phyloP scores from a whole-genome alignment of 331 rosid species.

The Pyracantha coccinea region DNA sequence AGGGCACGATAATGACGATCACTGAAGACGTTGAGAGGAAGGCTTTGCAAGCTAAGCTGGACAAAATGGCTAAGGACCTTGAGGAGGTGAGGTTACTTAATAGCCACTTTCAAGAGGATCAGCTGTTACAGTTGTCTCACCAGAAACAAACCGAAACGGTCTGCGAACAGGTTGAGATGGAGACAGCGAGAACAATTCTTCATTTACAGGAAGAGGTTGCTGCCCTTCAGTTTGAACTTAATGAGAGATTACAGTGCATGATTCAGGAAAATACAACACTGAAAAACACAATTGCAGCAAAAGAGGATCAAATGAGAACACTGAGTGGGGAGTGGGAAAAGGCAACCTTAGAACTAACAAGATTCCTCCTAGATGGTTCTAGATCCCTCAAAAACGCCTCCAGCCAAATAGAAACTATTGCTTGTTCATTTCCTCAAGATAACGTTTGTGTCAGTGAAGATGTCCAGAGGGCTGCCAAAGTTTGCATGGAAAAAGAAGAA shows the following conservation, averaged over 20 bases:
- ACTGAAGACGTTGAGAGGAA: slow-evolving; percentile 25
- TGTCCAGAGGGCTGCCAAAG: slow-evolving; percentile 61
- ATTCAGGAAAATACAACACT: slow-evolving; percentile 62
- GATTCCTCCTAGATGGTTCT: slow-evolving; percentile 83
- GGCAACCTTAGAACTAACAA: slow-evolving; percentile 70
- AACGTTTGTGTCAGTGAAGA: slow-evolving; percentile 54
- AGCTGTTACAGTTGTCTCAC: slow-evolving; percentile 44
- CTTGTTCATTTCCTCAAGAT: slow-evolving; percentile 62
- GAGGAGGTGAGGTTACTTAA: slow-evolving; percentile 58
- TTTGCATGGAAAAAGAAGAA: slow-evolving; percentile 79
- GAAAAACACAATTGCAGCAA: slow-evolving; percentile 42
- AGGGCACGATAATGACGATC: slow-evolving; percentile 5
- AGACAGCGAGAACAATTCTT: slow-evolving; percentile 77
- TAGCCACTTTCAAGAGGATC: slow-evolving; percentile 55
- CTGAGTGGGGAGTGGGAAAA: slow-evolving; percentile 70
- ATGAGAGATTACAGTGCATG: slow-evolving; percentile 46
- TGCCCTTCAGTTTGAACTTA: slow-evolving; percentile 56
- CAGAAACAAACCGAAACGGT: slow-evolving; percentile 54
- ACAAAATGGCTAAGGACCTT: slow-evolving; percentile 60
- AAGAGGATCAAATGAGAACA: slow-evolving; percentile 57
- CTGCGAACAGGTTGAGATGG: slow-evolving; percentile 86
- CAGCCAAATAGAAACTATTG: slow-evolving; percentile 62
- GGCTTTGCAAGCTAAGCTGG: slow-evolving; percentile 52
- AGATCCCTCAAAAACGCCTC: slow-evolving; percentile 76
- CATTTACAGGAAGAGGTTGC: slow-evolving; percentile 89